Conservation (phyloP, 2,329 filamentous ascomycete genomes). For the Xenosphaeropsis pyriputrescens region DNA sequence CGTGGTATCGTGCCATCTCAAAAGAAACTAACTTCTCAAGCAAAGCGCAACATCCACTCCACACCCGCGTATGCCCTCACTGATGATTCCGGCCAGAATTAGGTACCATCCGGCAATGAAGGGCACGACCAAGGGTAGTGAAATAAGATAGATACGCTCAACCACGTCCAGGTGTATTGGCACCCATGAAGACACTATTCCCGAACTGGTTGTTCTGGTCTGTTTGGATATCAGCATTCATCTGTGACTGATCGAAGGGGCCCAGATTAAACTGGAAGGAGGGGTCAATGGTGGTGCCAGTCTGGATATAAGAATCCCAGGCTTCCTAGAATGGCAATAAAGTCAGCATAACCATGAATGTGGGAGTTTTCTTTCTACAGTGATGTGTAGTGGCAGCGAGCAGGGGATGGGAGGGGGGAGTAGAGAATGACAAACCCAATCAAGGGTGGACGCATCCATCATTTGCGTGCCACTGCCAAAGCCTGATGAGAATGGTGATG, state of each 20-base stretch:
- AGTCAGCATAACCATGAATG: too few species aligned
- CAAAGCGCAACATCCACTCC: too few species aligned
- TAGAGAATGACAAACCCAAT: constrained; percentile 37
- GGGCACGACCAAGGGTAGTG: too few species aligned
- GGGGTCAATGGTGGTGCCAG: constrained; percentile 23
- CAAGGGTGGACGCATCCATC: constrained; percentile 40
- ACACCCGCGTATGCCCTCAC: too few species aligned
- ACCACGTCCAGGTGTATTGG: constrained; percentile 14
- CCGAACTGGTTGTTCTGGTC: constrained; percentile 9
- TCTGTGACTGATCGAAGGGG: constrained; percentile 8
- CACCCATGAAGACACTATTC: constrained; percentile 18
- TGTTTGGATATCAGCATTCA: constrained; percentile 5
- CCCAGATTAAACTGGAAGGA: constrained; percentile 16
- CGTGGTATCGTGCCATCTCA: too few species aligned
- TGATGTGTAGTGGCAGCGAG: constrained; percentile 5
- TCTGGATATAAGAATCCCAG: constrained; percentile 57
- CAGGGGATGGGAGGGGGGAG: constrained; percentile 6
- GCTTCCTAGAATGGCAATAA: constrained; percentile 32
- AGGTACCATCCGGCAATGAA: too few species aligned
- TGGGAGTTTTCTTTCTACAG: too few species aligned
- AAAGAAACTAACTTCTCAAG: too few species aligned
- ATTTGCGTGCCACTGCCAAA: constrained; percentile 31
- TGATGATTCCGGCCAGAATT: too few species aligned
- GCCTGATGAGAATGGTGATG: constrained; percentile 33
- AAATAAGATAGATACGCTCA: too few species aligned